These are phyloP conservation scores for Pythium dissimile DNA, from an alignment of 352 stramenopile species.

Conservation along the genomic window DNA sequence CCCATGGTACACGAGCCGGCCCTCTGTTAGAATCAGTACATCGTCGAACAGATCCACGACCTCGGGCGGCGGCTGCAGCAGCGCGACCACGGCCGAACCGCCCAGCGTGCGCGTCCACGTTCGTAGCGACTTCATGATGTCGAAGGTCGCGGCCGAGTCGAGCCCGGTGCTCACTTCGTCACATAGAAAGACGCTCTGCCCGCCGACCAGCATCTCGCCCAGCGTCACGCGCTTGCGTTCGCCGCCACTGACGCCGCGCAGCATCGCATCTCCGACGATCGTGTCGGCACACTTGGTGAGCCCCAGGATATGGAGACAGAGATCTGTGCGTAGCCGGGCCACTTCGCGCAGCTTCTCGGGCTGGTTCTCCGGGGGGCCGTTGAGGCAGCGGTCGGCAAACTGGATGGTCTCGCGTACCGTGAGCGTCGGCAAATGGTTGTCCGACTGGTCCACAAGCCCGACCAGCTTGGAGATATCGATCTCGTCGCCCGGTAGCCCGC, in stretches of 20 bases:
- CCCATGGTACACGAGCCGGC: constrained; percentile 87
- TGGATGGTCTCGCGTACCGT: constrained; percentile 93
- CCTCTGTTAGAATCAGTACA: constrained; percentile 83
- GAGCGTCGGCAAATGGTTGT: constrained; percentile 85
- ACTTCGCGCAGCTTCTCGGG: constrained; percentile 62
- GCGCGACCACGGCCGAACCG: constrained; percentile 32
- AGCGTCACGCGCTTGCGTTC: constrained; percentile 85
- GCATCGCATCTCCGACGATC: constrained; percentile 80
- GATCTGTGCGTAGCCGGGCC: constrained; percentile 42
- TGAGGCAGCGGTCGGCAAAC: constrained; percentile 91
- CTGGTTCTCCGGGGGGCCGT: constrained; percentile 39
- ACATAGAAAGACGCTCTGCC: constrained; percentile 61
- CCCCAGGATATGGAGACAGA: constrained; percentile 61
- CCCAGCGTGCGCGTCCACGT: constrained; percentile 30
- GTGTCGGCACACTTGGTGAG: constrained; percentile 80
- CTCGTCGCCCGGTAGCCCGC: constrained; percentile 33
- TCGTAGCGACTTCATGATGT: constrained; percentile 70
- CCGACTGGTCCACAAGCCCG: constrained; percentile 62
- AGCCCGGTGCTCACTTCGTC: constrained; percentile 92
- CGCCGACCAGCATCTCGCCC: constrained; percentile 86
- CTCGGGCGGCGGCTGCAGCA: constrained; percentile 66
- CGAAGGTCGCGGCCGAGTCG: constrained; percentile 87
- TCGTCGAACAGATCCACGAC: constrained; percentile 93
- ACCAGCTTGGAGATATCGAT: constrained; percentile 60
- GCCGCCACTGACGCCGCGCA: constrained; percentile 78